Conservation (phyloP, 345 rosid genomes). For the Citrus inodora region DNA sequence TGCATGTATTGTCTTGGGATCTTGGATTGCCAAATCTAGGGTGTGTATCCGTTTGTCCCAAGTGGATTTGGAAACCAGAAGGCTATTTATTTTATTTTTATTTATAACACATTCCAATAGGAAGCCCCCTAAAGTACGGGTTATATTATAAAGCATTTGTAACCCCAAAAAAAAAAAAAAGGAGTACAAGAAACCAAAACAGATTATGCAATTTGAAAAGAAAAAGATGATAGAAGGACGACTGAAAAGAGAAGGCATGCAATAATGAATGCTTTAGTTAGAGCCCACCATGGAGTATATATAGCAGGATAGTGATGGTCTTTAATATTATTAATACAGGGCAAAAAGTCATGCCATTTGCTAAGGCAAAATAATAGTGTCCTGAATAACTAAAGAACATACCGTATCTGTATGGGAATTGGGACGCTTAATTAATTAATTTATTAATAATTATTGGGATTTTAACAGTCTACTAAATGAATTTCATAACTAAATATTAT, state of each 20-base stretch:
- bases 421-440: no score
- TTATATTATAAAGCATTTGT: background rate
- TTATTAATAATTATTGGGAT: no score
- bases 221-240: no score
- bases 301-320: background rate
- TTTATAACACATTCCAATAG: background rate
- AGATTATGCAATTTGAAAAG: background rate
- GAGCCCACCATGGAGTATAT: background rate
- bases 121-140: background rate
- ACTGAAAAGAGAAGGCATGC: background rate
- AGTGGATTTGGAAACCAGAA: conserved; percentile 23
- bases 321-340: background rate
- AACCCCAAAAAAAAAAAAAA: background rate
- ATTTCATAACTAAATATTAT: no score
- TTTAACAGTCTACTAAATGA: no score
- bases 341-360: background rate
- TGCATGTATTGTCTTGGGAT: conserved; percentile 33
- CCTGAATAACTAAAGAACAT: background rate
- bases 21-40: conserved; percentile 21
- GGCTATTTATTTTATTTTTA: background rate
- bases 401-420: no score
- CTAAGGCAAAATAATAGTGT: background rate
- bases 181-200: background rate
- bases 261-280: background rate
- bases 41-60: conserved; percentile 25